Base-by-base conservation (phyloP, 2,329 filamentous ascomycete genomes). In the Aspergillus caelatus region DNA sequence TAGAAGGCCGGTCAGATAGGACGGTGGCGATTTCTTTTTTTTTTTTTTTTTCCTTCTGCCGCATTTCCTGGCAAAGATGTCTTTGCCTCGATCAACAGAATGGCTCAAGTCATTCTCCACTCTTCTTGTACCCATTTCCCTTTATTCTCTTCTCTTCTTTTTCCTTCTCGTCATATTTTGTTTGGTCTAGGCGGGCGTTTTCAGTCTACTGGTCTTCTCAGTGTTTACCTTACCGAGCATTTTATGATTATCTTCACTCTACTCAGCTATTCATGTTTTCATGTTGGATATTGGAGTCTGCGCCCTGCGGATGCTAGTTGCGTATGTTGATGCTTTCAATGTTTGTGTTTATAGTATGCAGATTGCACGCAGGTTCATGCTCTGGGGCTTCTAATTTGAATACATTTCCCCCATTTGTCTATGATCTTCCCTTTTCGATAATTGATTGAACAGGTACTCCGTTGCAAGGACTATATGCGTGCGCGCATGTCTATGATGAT, bases 1-100 rank as follows among this genome's bases (percentile, higher is more conserved):
- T 70, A 70, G 67, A 68, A 60, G 64, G 58, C 59, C 58, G 67
- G 68, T 62, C 62, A 66, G 60, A 61, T 62, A 61, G 61, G 59
- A 62, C 61, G 62, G 57, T 54, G 58, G 55, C 59, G 36, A 50
- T 30, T 4, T 41, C 16, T 58, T 34, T 58, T 41, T 32, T 58
- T 46, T 58, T 41, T 26, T 5, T 26, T 4, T n/a, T n/a, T n/a
- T n/a, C n/a, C n/a, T n/a, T n/a, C n/a, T n/a, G n/a, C n/a, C n/a
- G n/a, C n/a, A n/a, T n/a, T n/a, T n/a, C n/a, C n/a, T n/a, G n/a
- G n/a, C n/a, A n/a, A n/a, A n/a, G n/a, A n/a, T n/a, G n/a, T n/a
- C n/a, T n/a, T n/a, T n/a, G n/a, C n/a, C n/a, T n/a, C n/a, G n/a
- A n/a, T n/a, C n/a, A n/a, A n/a, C n/a, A n/a, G n/a, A n/a, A n/a